Percentiles rank a stretch among this genome's conserved stretches.
These are phyloP conservation scores for Sanguinoderma infundibulare DNA, from an alignment of 1,284 basidiomycete species.

Conservation along the genomic window DNA sequence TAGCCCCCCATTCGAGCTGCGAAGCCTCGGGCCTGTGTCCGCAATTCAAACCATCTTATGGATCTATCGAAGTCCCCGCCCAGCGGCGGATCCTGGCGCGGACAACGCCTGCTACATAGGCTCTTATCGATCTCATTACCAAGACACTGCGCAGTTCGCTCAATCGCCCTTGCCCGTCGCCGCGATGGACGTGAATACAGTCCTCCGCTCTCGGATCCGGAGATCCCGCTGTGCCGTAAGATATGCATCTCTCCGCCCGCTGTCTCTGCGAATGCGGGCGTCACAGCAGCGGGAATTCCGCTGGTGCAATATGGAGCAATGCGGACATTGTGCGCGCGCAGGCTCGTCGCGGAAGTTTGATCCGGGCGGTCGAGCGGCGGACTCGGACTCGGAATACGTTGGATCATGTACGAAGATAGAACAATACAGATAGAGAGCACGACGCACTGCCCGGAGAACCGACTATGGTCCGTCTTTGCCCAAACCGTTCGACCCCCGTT, in stretches of 20 bases:
- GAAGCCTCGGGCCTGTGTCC: background rate
- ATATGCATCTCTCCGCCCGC: too few species aligned
- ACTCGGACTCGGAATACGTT: background rate
- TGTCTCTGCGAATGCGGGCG: too few species aligned
- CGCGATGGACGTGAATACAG: background rate
- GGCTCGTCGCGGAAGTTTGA: background rate
- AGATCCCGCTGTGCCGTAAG: background rate
- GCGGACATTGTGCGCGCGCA: background rate
- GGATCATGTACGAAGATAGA: background rate
- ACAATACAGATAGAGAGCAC: background rate
- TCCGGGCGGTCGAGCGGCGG: background rate
- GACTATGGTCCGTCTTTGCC: background rate
- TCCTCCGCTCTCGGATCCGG: background rate
- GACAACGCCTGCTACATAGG: background rate
- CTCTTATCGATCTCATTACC: background rate
- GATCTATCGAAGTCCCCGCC: background rate
- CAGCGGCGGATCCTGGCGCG: background rate
- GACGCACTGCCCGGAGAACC: background rate
- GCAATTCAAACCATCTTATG: slow-evolving; percentile 11
- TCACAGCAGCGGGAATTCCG: too few species aligned
- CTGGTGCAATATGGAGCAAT: too few species aligned
- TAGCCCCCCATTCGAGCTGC: slow-evolving; percentile 7
- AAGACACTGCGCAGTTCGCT: background rate
- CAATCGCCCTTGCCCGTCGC: too few species aligned
- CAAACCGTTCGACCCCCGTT: background rate